Base-by-base conservation (phyloP, 345 rosid genomes). In the Pseudoturritis turrita region DNA sequence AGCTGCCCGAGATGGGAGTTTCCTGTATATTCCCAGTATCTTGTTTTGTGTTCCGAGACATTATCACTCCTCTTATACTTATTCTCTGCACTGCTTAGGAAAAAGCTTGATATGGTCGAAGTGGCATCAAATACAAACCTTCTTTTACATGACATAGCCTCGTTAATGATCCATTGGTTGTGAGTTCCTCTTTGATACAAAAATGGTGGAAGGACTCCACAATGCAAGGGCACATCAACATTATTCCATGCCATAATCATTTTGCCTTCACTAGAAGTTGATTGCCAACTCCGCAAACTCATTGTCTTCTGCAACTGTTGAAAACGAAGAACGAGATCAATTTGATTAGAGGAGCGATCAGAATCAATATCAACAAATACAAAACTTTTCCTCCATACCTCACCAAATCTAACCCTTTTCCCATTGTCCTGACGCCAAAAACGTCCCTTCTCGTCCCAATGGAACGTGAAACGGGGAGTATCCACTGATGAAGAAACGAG, bases 61-160 rank as follows among this genome's bases (percentile, higher is more conserved):
- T 10, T 68, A 45, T 73, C 65, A 37, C 43, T 66, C 52, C 65
- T 10, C 50, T 19, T 46, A 68, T 80, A 75, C 69, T 5, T 6
- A 49, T 23, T 39, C 47, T 64, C 67, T 15, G 37, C 49, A 83
- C 78, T 78, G 47, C 71, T 72, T 7, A 79, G 46, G 58, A 36
- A 79, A 67, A 86, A 70, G 68, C 87, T 81, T 1, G 96, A 81
- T 63, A 91, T 82, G 64, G 86, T 57, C 68, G 79, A 73, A 72
- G 95, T 88, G 28, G 97, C 96, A 73, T 95, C 96, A 61, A 89
- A 84, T 62, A 88, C 90, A 67, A 88, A 79, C 84, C 97, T 87
- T 21, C 75, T 47, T 63, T 81, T 83, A 78, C 89, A 81, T 28
- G 80, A 84, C 37, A 84, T 61, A 6, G 85, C 92, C 71, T 91